Conservation (phyloP, 495 filamentous ascomycete genomes). For the Jackrogersella multiformis region DNA sequence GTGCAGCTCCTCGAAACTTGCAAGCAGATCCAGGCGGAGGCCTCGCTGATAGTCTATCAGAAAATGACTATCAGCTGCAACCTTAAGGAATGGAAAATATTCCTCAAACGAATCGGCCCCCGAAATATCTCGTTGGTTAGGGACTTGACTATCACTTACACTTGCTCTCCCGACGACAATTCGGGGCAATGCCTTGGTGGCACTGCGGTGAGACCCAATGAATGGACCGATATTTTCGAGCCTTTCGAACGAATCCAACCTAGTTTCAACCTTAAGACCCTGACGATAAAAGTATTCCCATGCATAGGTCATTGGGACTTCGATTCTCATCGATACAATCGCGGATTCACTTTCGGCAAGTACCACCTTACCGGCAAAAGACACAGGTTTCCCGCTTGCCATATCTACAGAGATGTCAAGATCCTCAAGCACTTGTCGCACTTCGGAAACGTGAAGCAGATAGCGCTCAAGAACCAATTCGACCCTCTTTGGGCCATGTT, state of each 20-base stretch:
- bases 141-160: not conserved
- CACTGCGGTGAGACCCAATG: not conserved
- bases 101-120: not conserved
- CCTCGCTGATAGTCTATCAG: not conserved
- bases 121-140: not conserved
- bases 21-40: not conserved
- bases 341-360: too few relatives aligned
- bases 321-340: not conserved
- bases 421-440: not conserved
- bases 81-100: not conserved
- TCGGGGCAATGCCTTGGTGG: not conserved
- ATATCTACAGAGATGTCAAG: not conserved
- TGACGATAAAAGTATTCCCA: not conserved
- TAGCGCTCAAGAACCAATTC: not conserved
- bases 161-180: not conserved
- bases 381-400: not conserved
- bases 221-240: not conserved
- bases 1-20: not conserved
- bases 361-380: not conserved
- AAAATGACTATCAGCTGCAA: not conserved
- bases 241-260: not conserved
- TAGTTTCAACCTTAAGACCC: not conserved
- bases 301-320: not conserved
- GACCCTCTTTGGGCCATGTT: not conserved
- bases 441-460: not conserved